Evolutionary conservation across 2,329 filamentous ascomycete genomes (phyloP).

Genomic region (Beauveria asiatica): DNA sequence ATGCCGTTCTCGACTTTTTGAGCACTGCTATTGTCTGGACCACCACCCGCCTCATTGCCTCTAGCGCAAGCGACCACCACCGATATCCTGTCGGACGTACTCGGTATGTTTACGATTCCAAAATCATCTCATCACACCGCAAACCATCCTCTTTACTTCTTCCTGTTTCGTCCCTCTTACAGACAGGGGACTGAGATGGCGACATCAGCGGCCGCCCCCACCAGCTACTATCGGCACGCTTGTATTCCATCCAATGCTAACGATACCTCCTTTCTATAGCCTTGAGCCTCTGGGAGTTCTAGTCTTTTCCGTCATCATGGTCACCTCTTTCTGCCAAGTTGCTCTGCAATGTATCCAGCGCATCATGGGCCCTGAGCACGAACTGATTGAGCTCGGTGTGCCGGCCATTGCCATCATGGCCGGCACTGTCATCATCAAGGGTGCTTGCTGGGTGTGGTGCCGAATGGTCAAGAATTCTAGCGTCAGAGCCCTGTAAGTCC

Average conservation of each 20-base stretch:
- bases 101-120: slow-evolving; percentile 24
- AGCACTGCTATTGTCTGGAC: slow-evolving; percentile 75
- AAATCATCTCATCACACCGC: background rate
- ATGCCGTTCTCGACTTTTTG: slow-evolving; percentile 72
- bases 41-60: slow-evolving; percentile 61
- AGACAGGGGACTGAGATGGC: background rate
- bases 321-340: slow-evolving; percentile 75
- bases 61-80: slow-evolving; percentile 61
- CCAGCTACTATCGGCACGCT: background rate
- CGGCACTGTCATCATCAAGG: slow-evolving; percentile 72
- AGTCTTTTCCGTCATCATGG: slow-evolving; percentile 79
- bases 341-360: slow-evolving; percentile 60
- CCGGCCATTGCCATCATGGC: slow-evolving; percentile 75
- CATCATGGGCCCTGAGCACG: slow-evolving; percentile 51
- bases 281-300: slow-evolving; percentile 74
- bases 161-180: background rate
- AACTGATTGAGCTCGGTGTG: slow-evolving; percentile 62
- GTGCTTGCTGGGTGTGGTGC: slow-evolving; percentile 79
- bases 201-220: background rate
- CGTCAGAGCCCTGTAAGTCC: slow-evolving; percentile 63
- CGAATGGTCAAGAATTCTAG: slow-evolving; percentile 77
- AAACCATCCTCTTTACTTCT: background rate
- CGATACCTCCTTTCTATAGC: slow-evolving; percentile 25
- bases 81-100: slow-evolving; percentile 71
- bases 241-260: slow-evolving; percentile 15